Evolutionary conservation across 805 yeast genomes (phyloP).

Genomic region (Hanseniaspora lachancei): DNA sequence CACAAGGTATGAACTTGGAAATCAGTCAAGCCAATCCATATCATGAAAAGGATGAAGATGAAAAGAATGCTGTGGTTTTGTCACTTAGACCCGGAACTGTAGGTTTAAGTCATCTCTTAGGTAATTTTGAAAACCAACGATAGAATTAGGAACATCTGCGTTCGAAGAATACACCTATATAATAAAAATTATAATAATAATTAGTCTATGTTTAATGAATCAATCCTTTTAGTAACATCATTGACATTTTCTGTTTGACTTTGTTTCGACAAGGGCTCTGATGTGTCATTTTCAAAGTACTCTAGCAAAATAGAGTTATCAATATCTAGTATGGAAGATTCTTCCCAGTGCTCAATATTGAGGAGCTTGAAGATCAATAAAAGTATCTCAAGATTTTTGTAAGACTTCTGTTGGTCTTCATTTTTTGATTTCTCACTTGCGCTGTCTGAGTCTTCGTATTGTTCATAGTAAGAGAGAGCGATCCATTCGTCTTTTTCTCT

Average conservation of each 20-base stretch:
- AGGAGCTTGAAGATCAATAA: neutral
- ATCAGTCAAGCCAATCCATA: neutral
- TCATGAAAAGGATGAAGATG: neutral
- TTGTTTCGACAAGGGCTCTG: neutral
- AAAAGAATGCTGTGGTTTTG: constrained; percentile 4
- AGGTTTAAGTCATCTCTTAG: constrained; percentile 4
- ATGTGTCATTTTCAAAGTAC: neutral
- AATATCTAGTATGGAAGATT: neutral
- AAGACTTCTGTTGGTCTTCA: neutral
- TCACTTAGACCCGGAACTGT: constrained; percentile 7
- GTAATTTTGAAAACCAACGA: neutral
- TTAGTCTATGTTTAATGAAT: neutral
- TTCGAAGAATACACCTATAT: neutral
- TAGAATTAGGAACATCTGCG: no score
- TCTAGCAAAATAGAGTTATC: neutral
- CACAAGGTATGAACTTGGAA: neutral
- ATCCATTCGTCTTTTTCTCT: constrained; percentile 1
- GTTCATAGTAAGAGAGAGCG: neutral
- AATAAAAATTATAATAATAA: neutral
- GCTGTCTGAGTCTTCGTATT: neutral
- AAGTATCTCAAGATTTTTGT: neutral
- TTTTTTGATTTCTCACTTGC: neutral
- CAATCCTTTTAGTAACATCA: neutral
- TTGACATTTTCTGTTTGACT: neutral
- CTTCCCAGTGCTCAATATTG: neutral